Percentiles rank a stretch among this genome's conserved stretches.
Conservation (phyloP, 345 rosid genomes). For the Melastoma malabathricum region DNA sequence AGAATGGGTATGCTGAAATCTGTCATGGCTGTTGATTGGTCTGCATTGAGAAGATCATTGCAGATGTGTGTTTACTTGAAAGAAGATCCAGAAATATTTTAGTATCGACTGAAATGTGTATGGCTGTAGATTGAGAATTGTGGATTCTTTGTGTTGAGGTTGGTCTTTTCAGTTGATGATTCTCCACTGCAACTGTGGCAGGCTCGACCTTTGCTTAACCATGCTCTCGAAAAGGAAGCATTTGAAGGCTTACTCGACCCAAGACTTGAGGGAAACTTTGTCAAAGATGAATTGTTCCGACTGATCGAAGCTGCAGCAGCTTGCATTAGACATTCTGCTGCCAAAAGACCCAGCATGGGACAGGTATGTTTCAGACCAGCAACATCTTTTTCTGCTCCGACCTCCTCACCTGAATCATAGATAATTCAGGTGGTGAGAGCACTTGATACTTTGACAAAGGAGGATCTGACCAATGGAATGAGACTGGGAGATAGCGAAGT, state of each 20-base stretch:
- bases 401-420: neutral
- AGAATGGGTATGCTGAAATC: slow-evolving; percentile 54
- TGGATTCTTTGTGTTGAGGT: too few relatives aligned
- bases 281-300: slow-evolving; percentile 53
- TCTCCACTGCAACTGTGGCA: slow-evolving; percentile 10
- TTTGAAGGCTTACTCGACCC: slow-evolving; percentile 59
- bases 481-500: slow-evolving; percentile 77
- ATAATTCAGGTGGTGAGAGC: slow-evolving; percentile 69
- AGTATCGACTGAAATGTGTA: too few relatives aligned
- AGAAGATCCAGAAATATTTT: too few relatives aligned
- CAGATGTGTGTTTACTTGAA: too few relatives aligned
- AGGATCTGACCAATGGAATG: slow-evolving; percentile 84
- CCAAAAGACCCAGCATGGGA: slow-evolving; percentile 86
- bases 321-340: slow-evolving; percentile 79
- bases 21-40: neutral
- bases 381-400: too few relatives aligned
- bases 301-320: slow-evolving; percentile 91
- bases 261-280: slow-evolving; percentile 48
- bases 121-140: too few relatives aligned
- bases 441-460: slow-evolving; percentile 44
- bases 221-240: slow-evolving; percentile 48
- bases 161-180: too few relatives aligned
- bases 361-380: slow-evolving; percentile 32
- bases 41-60: neutral
- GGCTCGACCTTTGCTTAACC: slow-evolving; percentile 87